Percentiles rank a stretch among this genome's conserved stretches.
Conservation (phyloP, 257 asterid genomes). For the Solanum pinnatisectum region DNA sequence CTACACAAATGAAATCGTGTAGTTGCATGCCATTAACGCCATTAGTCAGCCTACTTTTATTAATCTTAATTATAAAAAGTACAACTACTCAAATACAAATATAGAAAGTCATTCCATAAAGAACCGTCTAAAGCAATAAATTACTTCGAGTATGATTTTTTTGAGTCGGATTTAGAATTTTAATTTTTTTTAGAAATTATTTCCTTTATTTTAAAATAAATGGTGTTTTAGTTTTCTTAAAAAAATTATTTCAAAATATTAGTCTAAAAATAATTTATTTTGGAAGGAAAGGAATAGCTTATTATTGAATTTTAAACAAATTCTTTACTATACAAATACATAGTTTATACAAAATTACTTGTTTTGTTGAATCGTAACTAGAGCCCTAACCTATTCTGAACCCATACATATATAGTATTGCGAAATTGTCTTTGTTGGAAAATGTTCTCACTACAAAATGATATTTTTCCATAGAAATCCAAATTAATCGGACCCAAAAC, state of each 20-base stretch:
- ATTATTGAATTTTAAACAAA: neutral
- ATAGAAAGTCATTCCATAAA: neutral
- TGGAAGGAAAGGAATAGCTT: neutral
- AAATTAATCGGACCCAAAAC: neutral
- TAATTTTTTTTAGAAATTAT: neutral
- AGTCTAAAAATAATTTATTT: too few relatives aligned
- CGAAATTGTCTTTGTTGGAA: fast-evolving
- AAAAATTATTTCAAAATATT: too few relatives aligned
- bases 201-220: too few relatives aligned
- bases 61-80: neutral
- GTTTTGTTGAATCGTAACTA: neutral
- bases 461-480: too few relatives aligned
- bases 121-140: neutral
- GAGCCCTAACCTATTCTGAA: neutral
- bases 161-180: neutral
- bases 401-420: neutral
- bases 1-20: neutral
- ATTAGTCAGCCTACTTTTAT: neutral
- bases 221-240: neutral
- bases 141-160: neutral
- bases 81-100: neutral
- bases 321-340: neutral
- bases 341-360: neutral
- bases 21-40: neutral
- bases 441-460: neutral